Evolutionary conservation across 2,329 filamentous ascomycete species (phyloP), one percentile per base, ranked within the genome.

Genomic region (Fusarium circinatum): DNA sequence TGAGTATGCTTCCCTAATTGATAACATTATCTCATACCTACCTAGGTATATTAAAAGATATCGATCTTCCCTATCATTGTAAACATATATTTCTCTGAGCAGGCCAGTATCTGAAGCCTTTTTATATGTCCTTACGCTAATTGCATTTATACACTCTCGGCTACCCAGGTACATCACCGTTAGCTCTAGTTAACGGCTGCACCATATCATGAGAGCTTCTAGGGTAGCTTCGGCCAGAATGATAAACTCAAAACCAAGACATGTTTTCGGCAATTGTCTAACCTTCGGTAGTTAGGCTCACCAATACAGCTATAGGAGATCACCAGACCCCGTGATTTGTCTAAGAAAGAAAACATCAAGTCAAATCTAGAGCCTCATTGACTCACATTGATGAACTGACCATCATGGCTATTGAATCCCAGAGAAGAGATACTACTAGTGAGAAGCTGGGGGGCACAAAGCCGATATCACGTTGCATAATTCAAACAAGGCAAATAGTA

Each of bases 191-290:
- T 32, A 30, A 18, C 11, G 28, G 36, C 26, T 24, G 14, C 13
- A 39, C 44, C 26, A 24, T 38, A 32, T 68, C 56, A 68, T 68
- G 32, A 51, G 65, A 63, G 32, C 56, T 49, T 68, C 11, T 52
- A 39, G 42, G 57, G 61, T 55, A 49, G 26, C 42, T 63, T 47
- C 54, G 34, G 24, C 39, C 41, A 12, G 20, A 18, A 47, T 14
- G 18, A 26, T 28, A 24, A 26, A 59, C 42, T 59, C 30, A 36
- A 36, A 58, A n/a, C 24, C 24, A 20, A 51, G 24, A 51, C 3
- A 13, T 24, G 30, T 30, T 28, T 54, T 36, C 51, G 51, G 34
- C 36, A 41, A 30, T 41, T 41, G 8, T 54, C 20, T 28, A 3
- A 4, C 24, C 11, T 41, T 55, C 20, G 51, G 51, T 55, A 38